Evolutionary conservation across 805 yeast genomes (phyloP).

Genomic region (Starmera dryadoides): DNA sequence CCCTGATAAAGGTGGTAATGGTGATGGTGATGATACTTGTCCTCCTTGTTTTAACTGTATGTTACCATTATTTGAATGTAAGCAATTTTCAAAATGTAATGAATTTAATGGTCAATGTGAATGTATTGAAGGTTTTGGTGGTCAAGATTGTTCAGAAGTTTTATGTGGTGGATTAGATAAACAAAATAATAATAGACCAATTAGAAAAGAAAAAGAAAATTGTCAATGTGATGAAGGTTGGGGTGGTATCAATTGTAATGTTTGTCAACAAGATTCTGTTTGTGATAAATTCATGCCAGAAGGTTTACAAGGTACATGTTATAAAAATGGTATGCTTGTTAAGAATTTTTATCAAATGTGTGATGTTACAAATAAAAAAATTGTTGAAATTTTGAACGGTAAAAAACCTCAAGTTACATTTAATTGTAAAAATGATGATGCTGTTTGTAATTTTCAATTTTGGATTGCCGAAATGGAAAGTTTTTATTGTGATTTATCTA

Average conservation of each 20-base stretch:
- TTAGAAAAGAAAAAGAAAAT: slow-evolving; percentile 35
- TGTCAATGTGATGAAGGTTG: slow-evolving; percentile 85
- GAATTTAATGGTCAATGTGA: slow-evolving; percentile 86
- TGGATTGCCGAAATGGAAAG: slow-evolving; percentile 92
- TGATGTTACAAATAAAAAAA: slow-evolving; percentile 86
- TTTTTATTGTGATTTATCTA: slow-evolving; percentile 76
- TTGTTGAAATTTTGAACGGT: slow-evolving; percentile 72
- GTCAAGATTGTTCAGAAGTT: slow-evolving; percentile 85
- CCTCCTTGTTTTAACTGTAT: slow-evolving; percentile 96
- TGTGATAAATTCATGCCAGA: slow-evolving; percentile 89
- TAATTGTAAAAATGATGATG: slow-evolving; percentile 65
- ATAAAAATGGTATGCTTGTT: slow-evolving; percentile 76
- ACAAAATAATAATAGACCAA: slow-evolving; percentile 56
- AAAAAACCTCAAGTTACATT: slow-evolving; percentile 88
- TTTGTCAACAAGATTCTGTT: slow-evolving; percentile 65
- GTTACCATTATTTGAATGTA: slow-evolving; percentile 82
- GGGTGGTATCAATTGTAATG: slow-evolving; percentile 90
- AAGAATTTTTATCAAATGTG: slow-evolving; percentile 84
- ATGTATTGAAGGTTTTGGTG: slow-evolving; percentile 90
- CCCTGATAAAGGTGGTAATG: no score
- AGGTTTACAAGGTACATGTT: slow-evolving; percentile 81
- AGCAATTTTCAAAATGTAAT: slow-evolving; percentile 87
- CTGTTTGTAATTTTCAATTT: slow-evolving; percentile 80
- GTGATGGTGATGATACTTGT: slow-evolving; percentile 37
- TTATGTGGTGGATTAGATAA: slow-evolving; percentile 74